Percentiles rank a stretch among this genome's conserved stretches.
phyloP scores from a whole-genome alignment of 176 grass and related monocot species.

The Eragrostis nindensis region DNA sequence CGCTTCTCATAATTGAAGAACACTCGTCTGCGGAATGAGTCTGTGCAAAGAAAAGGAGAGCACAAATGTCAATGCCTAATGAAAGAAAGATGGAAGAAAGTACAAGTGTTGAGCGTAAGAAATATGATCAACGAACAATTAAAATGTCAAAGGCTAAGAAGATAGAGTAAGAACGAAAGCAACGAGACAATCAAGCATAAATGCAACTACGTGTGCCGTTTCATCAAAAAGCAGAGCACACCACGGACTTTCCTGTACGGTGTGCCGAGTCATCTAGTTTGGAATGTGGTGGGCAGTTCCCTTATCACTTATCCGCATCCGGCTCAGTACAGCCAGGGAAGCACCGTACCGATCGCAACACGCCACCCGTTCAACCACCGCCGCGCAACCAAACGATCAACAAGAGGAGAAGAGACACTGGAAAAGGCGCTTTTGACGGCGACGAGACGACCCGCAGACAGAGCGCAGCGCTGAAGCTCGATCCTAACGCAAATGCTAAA shows the following conservation, averaged over 20 bases:
- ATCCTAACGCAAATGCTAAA: neutral
- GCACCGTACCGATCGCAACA: slow-evolving; percentile 35
- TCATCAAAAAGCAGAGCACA: slow-evolving; percentile 1
- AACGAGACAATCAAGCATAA: neutral
- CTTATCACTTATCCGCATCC: slow-evolving; percentile 23
- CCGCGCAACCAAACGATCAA: neutral
- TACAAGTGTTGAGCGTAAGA: slow-evolving; percentile 10
- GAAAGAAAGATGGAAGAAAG: neutral
- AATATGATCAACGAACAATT: neutral
- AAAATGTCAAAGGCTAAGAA: neutral
- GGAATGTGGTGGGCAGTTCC: neutral
- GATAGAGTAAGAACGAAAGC: slow-evolving; percentile 1
- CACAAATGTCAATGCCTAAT: slow-evolving; percentile 1
- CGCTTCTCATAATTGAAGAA: slow-evolving; percentile 99
- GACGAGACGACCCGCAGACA: neutral
- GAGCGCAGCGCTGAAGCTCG: neutral
- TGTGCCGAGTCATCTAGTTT: neutral
- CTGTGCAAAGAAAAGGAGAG: slow-evolving; percentile 36
- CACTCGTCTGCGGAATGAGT: slow-evolving; percentile 79
- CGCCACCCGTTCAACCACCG: neutral
- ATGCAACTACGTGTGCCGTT: neutral
- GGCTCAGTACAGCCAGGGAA: slow-evolving; percentile 24
- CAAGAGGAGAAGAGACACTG: neutral
- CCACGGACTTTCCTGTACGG: neutral
- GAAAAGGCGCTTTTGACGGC: neutral